These are phyloP conservation scores for Lactarius evosmus DNA, from an alignment of 768 basidiomycete species.

Conservation along the genomic window DNA sequence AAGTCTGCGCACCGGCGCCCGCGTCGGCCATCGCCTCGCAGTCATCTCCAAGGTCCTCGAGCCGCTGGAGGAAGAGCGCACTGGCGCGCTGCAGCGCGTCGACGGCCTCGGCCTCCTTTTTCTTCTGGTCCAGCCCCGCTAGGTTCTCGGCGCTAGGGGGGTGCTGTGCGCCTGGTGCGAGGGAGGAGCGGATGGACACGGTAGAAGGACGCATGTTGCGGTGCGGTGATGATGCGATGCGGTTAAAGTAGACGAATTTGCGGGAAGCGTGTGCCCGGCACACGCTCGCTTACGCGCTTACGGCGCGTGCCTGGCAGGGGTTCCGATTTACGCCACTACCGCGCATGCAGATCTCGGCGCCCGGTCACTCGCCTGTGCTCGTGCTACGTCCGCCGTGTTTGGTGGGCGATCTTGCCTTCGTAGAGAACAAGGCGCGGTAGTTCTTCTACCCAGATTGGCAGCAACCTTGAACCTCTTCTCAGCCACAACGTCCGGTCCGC, in stretches of 20 bases:
- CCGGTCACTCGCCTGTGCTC: no score
- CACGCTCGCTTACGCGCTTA: no score
- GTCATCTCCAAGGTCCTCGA: constrained; percentile 66
- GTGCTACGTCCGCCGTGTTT: no score
- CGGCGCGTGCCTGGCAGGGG: no score
- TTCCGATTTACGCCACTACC: background rate
- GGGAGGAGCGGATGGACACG: constrained; percentile 39
- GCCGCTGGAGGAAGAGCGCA: constrained; percentile 59
- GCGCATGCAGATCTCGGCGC: background rate
- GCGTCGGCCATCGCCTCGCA: constrained; percentile 77
- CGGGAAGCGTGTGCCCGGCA: no score
- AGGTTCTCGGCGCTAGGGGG: constrained; percentile 47
- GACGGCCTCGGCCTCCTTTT: constrained; percentile 77
- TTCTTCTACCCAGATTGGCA: constrained; percentile 2
- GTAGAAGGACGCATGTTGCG: constrained; percentile 8
- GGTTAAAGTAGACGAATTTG: no score
- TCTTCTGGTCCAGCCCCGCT: constrained; percentile 67
- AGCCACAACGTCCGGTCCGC: background rate
- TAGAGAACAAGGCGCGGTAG: background rate
- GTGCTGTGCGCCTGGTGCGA: constrained; percentile 43
- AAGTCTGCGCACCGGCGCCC: constrained; percentile 50
- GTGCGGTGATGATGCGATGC: no score
- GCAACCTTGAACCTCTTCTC: background rate
- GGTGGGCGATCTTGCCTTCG: background rate
- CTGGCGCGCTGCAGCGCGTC: constrained; percentile 66